Evolutionary conservation across 2,329 filamentous ascomycete species (phyloP), one percentile per base, ranked within the genome.

Genomic region (Sarocladiaceae sp.): DNA sequence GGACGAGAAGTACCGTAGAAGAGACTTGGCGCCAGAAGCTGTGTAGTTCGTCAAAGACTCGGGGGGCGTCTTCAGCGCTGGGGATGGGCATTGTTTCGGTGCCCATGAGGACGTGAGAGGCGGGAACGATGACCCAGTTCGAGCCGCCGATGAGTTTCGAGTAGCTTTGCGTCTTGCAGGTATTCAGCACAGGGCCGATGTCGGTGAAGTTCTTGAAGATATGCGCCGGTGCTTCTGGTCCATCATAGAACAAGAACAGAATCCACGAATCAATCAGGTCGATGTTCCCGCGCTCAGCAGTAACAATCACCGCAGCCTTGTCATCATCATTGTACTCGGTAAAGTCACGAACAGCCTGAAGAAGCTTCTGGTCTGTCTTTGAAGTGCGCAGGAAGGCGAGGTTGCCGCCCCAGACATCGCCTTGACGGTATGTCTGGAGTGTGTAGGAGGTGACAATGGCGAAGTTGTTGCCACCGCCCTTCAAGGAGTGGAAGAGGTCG

Each of bases 161-260:
- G 57, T 79, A 79, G 4, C 68, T 73, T 57, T 72, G 77, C 3
- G 70, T 74, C 60, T 77, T 74, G 54, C 66, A 68, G 7, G 67
- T 77, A 58, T 79, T 76, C 36, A 71, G 59, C 0, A 66, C 55
- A 2, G 73, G 74, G 4, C 42, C 33, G 7, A 52, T 40, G 22
- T 52, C 35, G 37, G 54, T 54, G 50, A 59, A 86, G 53, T 76
- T 75, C 53, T 75, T 70, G 54, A 87, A 86, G 2, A 79, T 72
- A 4, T 69, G 75, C 1, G 67, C 59, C 1, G 82, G 81, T 0
- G 75, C 75, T 49, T 66, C 63, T 0, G 74, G 72, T 1, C 78
- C 83, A 62, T 86, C 79, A 62, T 85, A 86, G 67, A 83, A 85
- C 31, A 82, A 61, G 64, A 85, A 85, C 54, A 86, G 64, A 53